Conservation (phyloP, 2,329 filamentous ascomycete species). For the Stemphylium lycopersici region DNA sequence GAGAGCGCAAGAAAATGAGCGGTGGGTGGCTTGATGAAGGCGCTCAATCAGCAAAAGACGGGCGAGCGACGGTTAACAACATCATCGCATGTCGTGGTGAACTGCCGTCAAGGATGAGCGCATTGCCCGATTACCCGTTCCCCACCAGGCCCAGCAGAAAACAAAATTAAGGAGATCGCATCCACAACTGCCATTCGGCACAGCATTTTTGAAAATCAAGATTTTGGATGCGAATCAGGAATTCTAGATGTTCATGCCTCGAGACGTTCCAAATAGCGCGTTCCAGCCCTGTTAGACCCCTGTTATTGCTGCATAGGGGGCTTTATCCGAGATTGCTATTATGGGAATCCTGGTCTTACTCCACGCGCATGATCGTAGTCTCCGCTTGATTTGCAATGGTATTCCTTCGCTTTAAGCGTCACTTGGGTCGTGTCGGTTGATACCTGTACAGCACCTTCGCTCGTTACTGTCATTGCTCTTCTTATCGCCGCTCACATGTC, state of each 20-base stretch:
- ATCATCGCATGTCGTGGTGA: constrained; percentile 23
- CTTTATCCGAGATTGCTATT: constrained; percentile 44
- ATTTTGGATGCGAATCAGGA: constrained; percentile 25
- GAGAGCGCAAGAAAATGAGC: constrained; percentile 12
- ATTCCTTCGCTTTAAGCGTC: constrained; percentile 20
- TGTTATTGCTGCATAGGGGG: constrained; percentile 28
- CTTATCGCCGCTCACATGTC: constrained; percentile 32
- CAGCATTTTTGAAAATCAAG: constrained; percentile 10
- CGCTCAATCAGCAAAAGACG: constrained; percentile 13
- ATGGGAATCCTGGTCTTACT: constrained; percentile 29
- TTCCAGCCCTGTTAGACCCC: constrained; percentile 32
- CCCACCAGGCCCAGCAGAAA: constrained; percentile 21
- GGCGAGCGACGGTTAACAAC: constrained; percentile 26
- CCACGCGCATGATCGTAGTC: constrained; percentile 23
- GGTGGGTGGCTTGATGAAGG: constrained; percentile 23
- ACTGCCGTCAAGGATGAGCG: constrained; percentile 29
- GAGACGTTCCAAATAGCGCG: constrained; percentile 15
- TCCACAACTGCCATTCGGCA: constrained; percentile 16
- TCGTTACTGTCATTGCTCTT: constrained; percentile 17
- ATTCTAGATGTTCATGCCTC: constrained; percentile 25
- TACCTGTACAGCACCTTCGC: constrained; percentile 21
- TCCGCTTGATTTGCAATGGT: constrained; percentile 20
- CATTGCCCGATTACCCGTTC: constrained; percentile 23
- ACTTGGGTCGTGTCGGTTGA: constrained; percentile 19
- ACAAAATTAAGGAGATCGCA: constrained; percentile 39